Base-by-base conservation (phyloP, 139 green algal genomes). In the Diplosphaera chodatii region DNA sequence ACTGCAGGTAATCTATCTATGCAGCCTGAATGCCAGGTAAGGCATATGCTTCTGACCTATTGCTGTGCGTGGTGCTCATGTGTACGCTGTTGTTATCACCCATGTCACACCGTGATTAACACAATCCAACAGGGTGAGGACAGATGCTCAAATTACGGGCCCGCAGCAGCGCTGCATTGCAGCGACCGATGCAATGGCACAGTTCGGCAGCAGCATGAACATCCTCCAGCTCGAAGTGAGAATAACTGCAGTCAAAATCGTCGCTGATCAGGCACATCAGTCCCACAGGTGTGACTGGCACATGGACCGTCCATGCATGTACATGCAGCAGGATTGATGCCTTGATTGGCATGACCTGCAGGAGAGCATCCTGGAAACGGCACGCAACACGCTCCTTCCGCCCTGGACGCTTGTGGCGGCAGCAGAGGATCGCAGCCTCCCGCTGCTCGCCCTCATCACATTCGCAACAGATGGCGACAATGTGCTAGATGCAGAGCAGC, bases 391-490 rank as follows among this genome's bases (percentile, higher is more conserved):
- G 29, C 32, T 71, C 63, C 71, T 89, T 67, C 85, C 80, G 65
- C 86, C 86, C 16, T 91, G 86, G 86, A 77, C 86, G 16, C 63
- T 90, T 56, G 31, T 90, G 15, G 48, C 68, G 4, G 64, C 82
- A 28, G 48, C 48, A 59, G 16, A 25, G 16, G 48, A 18, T 18
- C 48, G 25, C 13, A 18, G 3, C 16, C 16, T 59, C 3, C 48
- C 48, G 48, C 48, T 59, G 48, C 48, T 59, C 13, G 25, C 48
- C 16, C 59, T 91, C 20, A 69, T 78, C 8, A 78, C 70, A 27
- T 91, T 89, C 67, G 74, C 70, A 3, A 32, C 76, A 3, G 86
- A 91, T 68, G 86, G 85, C 4, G 86, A 91, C 64, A 91, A 91
- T 64, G 33, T 77, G 21, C 33, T 55, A 22, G 83, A 91, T 64